Percentiles rank a stretch among this genome's conserved stretches.
Conservation (phyloP, 257 asterid genomes). For the Prunella vulgaris region DNA sequence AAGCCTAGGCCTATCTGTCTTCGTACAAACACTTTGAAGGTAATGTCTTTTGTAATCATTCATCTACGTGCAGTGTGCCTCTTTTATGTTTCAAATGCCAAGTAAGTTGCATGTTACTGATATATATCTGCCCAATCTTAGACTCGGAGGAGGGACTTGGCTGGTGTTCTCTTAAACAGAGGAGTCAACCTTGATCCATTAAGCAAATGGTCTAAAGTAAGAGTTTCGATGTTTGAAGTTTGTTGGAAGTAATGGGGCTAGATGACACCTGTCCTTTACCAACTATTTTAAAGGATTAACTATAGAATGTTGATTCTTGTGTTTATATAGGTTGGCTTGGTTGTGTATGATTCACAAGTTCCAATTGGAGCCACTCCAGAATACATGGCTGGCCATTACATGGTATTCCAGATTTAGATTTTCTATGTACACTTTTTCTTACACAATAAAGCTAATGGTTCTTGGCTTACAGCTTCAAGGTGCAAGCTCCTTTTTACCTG, state of each 20-base stretch:
- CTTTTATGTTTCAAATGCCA: neutral
- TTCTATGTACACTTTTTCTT: slow-evolving; percentile 2
- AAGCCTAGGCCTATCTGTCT: slow-evolving; percentile 88
- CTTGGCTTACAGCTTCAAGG: slow-evolving; percentile 68
- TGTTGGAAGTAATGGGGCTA: neutral
- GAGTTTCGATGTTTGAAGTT: neutral
- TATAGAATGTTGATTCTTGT: neutral
- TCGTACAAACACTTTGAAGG: slow-evolving; percentile 90
- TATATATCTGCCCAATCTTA: slow-evolving; percentile 23
- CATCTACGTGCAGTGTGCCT: neutral
- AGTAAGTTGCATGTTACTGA: slow-evolving; percentile 20
- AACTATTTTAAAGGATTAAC: neutral
- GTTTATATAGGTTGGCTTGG: slow-evolving; percentile 76
- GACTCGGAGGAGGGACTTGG: slow-evolving; percentile 31
- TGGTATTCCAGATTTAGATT: slow-evolving; percentile 48
- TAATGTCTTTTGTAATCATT: neutral
- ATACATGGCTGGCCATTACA: slow-evolving; percentile 97
- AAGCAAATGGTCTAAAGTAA: slow-evolving; percentile 98
- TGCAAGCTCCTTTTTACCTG: slow-evolving; percentile 92
- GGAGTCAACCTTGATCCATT: slow-evolving; percentile 95
- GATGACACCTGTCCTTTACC: neutral
- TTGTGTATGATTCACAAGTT: slow-evolving; percentile 90
- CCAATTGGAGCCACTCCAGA: slow-evolving; percentile 99
- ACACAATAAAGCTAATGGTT: slow-evolving; percentile 24
- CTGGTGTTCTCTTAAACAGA: slow-evolving; percentile 84